Conservation (phyloP, 176 grass and related monocot genomes). For the Raddia distichophylla region DNA sequence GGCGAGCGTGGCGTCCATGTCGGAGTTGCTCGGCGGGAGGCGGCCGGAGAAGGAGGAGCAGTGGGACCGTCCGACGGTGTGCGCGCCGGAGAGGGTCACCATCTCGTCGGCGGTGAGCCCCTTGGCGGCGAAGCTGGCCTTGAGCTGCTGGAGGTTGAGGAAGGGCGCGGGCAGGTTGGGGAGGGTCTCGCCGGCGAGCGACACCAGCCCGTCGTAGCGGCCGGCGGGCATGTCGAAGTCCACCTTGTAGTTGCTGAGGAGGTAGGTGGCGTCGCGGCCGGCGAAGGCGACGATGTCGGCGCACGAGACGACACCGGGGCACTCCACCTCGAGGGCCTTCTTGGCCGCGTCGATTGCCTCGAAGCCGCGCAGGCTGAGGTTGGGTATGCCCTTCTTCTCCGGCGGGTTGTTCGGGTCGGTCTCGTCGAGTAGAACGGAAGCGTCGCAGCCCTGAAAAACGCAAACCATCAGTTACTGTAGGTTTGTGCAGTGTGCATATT, state of each 20-base stretch:
- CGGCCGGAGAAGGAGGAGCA: constrained; percentile 59
- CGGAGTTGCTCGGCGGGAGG: constrained; percentile 15
- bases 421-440: constrained; percentile 50
- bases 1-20: constrained; percentile 38
- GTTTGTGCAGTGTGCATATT: too few species aligned
- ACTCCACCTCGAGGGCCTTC: constrained; percentile 17
- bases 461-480: too few species aligned
- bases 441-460: constrained; percentile 49
- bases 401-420: constrained; percentile 14
- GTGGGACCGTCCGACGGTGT: constrained; percentile 55
- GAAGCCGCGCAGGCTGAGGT: constrained; percentile 44
- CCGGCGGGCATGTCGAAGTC: constrained; percentile 48
- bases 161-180: constrained; percentile 25
- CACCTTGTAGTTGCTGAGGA: background rate
- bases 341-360: constrained; percentile 49
- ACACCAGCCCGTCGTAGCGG: constrained; percentile 44
- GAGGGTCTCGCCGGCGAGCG: background rate
- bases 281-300: constrained; percentile 58
- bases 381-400: constrained; percentile 36
- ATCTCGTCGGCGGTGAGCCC: constrained; percentile 41
- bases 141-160: background rate
- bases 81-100: constrained; percentile 63
- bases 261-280: constrained; percentile 40
- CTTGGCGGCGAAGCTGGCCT: constrained; percentile 37
- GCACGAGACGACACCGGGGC: constrained; percentile 49